These are phyloP conservation scores for Chamaecyparis obtusa DNA, from an alignment of 75 land plant species.

Conservation along the genomic window DNA sequence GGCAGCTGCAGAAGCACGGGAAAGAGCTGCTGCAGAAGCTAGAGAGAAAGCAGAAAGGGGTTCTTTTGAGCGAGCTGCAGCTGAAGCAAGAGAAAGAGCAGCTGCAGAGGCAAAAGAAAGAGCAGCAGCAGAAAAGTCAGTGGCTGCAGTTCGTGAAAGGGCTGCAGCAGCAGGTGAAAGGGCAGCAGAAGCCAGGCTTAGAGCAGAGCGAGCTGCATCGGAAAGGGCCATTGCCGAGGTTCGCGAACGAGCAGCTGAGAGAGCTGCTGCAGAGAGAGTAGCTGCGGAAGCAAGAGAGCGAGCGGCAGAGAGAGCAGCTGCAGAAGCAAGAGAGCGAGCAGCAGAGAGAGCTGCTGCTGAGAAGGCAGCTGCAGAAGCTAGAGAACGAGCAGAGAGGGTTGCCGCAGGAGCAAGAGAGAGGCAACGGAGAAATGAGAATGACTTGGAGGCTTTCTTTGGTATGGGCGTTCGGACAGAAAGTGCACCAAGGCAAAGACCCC, in stretches of 20 bases:
- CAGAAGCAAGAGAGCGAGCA: constrained; percentile 37
- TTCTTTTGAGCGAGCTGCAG: constrained; percentile 52
- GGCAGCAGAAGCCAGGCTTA: constrained; percentile 43
- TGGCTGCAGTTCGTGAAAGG: constrained; percentile 34
- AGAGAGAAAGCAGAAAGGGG: constrained; percentile 54
- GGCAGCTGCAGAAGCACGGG: constrained; percentile 60
- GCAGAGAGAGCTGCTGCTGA: constrained; percentile 15
- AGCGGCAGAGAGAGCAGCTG: constrained; percentile 28
- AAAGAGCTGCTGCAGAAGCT: constrained; percentile 57
- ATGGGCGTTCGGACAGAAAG: constrained; percentile 28
- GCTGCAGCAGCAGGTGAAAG: constrained; percentile 32
- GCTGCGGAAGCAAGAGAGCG: constrained; percentile 24
- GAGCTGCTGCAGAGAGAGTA: constrained; percentile 38
- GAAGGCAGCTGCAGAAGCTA: constrained; percentile 34
- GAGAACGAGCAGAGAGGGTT: constrained; percentile 31
- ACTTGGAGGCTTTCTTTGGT: constrained; percentile 19
- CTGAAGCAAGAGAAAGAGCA: constrained; percentile 56
- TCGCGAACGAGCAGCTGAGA: constrained; percentile 62
- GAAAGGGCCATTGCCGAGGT: constrained; percentile 80
- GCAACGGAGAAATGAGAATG: constrained; percentile 21
- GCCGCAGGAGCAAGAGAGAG: constrained; percentile 30
- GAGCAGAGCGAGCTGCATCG: constrained; percentile 69
- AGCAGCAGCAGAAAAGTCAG: constrained; percentile 31
- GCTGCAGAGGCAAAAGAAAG: constrained; percentile 46
- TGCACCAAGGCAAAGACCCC: constrained; percentile 38